Base-by-base conservation (phyloP, 1,284 basidiomycete genomes). In the Fomitopsis schrenkii region DNA sequence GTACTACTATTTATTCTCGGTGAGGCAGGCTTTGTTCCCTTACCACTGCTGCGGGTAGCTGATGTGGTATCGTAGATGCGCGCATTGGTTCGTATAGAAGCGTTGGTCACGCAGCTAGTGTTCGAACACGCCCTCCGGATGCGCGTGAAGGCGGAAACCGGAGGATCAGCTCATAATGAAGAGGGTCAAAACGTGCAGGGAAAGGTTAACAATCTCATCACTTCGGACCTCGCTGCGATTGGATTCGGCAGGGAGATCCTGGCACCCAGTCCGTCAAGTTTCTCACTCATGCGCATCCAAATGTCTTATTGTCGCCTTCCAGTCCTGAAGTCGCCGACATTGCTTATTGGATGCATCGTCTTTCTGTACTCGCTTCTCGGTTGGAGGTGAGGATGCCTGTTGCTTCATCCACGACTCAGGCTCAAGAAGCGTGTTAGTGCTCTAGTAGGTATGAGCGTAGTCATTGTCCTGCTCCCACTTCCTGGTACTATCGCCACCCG, bases 101-200 rank as follows among this genome's bases (percentile, higher is more conserved):
- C 80, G 2, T 79, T 90, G 45, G 71, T 90, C 55, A 88, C 86
- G 0, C 83, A 89, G 67, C 77, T 90, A 2, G 72, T 90, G 10
- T 88, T 90, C 66, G 85, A 88, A 60, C 88, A 90, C 66, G 76
- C 86, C 4, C 75, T 90, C 3, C 80, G 85, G 30, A 83, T 90
- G 55, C 79, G 88, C n/a, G 79, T 90, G 72, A 83, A 83, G 65
- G 78, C 80, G 5, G 78, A 81, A 63, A 33, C 48, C 4, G 48
- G 71, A 71, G 7, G 62, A 64, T 17, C 14, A 50, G n/a, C 41
- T 55, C 33, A 42, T 40, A 19, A 62, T 59, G 55, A 10, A 10
- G 54, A 41, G 38, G 65, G 48, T 28, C 54, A 38, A 76, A 78
- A 58, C 28, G 61, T 82, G 4, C 74, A 75, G 8, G 80, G 80